phyloP scores from a whole-genome alignment of 2,329 filamentous ascomycete genomes.

The Phoma sp. region DNA sequence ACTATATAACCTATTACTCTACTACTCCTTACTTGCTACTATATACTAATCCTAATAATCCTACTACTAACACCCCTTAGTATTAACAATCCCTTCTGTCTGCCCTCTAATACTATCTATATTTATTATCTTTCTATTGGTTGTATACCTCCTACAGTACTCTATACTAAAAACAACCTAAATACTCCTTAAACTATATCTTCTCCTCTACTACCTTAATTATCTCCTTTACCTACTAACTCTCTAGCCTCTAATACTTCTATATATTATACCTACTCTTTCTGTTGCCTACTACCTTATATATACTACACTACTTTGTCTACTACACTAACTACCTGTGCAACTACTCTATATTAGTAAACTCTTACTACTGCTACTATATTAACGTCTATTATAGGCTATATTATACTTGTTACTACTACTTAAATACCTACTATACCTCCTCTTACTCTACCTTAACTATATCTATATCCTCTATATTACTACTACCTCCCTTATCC shows the following conservation, averaged over 20 bases:
- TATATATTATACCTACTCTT: slow-evolving; percentile 13
- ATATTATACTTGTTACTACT: slow-evolving; percentile 4
- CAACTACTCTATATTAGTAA: slow-evolving; percentile 11
- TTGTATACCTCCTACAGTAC: slow-evolving; percentile 19
- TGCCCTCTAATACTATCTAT: slow-evolving; percentile 3
- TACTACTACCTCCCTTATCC: neutral
- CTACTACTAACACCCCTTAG: slow-evolving; percentile 6
- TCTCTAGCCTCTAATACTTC: slow-evolving; percentile 12
- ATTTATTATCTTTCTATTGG: slow-evolving; percentile 1
- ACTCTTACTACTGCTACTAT: slow-evolving; percentile 11
- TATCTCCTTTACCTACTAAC: slow-evolving; percentile 4
- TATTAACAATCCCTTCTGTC: slow-evolving; percentile 10
- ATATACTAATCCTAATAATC: slow-evolving; percentile 8
- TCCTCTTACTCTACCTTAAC: slow-evolving; percentile 6
- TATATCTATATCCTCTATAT: slow-evolving; percentile 1
- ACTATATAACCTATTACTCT: slow-evolving; percentile 5
- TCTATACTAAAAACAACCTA: slow-evolving; percentile 16
- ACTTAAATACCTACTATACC: slow-evolving; percentile 5
- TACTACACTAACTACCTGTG: slow-evolving; percentile 19
- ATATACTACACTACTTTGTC: slow-evolving; percentile 17
- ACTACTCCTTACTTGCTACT: too few species aligned
- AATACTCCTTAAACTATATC: slow-evolving; percentile 14
- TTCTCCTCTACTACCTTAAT: slow-evolving; percentile 9
- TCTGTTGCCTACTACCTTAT: slow-evolving; percentile 7
- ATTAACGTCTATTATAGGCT: slow-evolving; percentile 7